Evolutionary conservation across 164 flowering plant species (phyloP).

Genomic region (Berberis thunbergii): DNA sequence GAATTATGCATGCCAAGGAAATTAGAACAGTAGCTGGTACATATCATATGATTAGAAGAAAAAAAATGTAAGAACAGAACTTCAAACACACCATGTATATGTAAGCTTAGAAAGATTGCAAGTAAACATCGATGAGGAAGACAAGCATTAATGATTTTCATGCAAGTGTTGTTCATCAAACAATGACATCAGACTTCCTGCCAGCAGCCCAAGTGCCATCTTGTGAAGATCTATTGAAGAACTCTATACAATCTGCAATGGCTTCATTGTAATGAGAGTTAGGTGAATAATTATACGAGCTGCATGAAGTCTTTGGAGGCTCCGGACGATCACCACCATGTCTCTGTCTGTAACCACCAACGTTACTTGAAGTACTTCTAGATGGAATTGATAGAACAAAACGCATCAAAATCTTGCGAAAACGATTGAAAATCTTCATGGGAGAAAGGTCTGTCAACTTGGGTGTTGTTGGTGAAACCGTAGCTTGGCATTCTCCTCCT

Average conservation of each 20-base stretch:
- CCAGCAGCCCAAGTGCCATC: slow-evolving; percentile 11
- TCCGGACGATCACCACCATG: slow-evolving; percentile 16
- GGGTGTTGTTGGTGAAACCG: not conserved
- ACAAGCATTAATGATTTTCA: too few species aligned
- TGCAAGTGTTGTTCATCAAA: slow-evolving; percentile 6
- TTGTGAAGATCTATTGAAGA: slow-evolving; percentile 36
- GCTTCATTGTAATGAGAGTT: slow-evolving; percentile 43
- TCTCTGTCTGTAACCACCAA: slow-evolving; percentile 5
- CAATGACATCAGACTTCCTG: slow-evolving; percentile 16
- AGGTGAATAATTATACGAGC: slow-evolving; percentile 28
- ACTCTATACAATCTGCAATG: slow-evolving; percentile 52
- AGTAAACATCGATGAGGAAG: too few species aligned
- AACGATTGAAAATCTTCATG: slow-evolving; percentile 61
- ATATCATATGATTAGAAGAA: too few species aligned
- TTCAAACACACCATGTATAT: too few species aligned
- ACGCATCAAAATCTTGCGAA: slow-evolving; percentile 54
- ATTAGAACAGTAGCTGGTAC: too few species aligned
- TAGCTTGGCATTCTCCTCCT: slow-evolving; percentile 11
- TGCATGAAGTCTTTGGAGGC: slow-evolving; percentile 53
- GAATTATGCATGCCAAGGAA: too few species aligned
- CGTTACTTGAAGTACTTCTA: not conserved
- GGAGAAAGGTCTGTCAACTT: slow-evolving; percentile 26
- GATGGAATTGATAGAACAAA: slow-evolving; percentile 43
- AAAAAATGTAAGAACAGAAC: too few species aligned
- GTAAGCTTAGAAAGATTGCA: too few species aligned